phyloP scores from a whole-genome alignment of 305 asterid species.

The Fraxinus floribunda region DNA sequence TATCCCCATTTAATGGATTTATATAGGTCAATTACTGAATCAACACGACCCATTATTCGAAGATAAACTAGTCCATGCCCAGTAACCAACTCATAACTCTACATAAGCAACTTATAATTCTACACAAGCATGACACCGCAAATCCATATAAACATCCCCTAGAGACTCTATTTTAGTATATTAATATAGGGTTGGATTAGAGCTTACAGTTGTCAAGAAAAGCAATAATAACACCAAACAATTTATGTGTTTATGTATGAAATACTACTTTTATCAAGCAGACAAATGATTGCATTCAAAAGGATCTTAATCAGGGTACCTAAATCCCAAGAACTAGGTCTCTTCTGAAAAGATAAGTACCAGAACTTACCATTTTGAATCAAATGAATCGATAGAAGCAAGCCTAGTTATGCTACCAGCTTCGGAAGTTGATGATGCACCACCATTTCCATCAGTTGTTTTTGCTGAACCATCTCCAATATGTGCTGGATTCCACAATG shows the following conservation, averaged over 20 bases:
- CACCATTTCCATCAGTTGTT: constrained; percentile 51
- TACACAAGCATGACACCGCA: not conserved
- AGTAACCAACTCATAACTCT: not conserved
- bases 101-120: not conserved
- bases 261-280: not conserved
- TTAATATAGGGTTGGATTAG: not conserved
- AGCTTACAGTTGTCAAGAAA: not conserved
- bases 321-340: not conserved
- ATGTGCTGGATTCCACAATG: constrained; percentile 75
- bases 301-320: not conserved
- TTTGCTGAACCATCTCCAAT: constrained; percentile 61
- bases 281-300: not conserved
- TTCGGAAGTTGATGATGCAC: constrained; percentile 57
- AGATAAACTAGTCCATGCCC: not conserved
- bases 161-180: not conserved
- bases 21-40: not conserved
- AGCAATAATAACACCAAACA: not conserved
- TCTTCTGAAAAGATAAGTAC: not conserved
- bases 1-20: not conserved
- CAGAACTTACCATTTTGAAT: constrained; percentile 79
- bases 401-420: constrained; percentile 83
- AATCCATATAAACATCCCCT: not conserved
- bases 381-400: constrained; percentile 96
- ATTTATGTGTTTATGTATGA: not conserved
- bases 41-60: not conserved